phyloP scores from a whole-genome alignment of 2,329 filamentous ascomycete species.

The Exophiala oligosperma region DNA sequence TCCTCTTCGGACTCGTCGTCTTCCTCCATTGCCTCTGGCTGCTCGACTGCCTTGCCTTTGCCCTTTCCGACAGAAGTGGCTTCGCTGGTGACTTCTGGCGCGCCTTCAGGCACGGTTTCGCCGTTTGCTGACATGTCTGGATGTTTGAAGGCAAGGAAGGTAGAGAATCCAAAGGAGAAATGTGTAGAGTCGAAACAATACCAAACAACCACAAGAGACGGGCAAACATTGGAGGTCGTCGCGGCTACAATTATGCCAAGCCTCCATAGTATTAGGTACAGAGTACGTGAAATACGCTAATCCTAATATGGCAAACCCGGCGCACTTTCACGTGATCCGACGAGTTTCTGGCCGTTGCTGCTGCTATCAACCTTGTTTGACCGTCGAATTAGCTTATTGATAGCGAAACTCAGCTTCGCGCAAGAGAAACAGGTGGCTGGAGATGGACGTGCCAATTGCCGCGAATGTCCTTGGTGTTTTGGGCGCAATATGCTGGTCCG shows the following conservation, averaged over 20 bases:
- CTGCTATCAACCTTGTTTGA: neutral
- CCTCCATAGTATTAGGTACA: too few species aligned
- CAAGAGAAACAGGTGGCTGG: neutral
- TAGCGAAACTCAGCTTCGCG: neutral
- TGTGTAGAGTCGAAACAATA: neutral
- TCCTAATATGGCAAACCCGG: too few species aligned
- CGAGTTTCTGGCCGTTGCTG: too few species aligned
- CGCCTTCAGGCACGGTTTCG: conserved; percentile 21
- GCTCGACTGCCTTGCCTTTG: conserved; percentile 76
- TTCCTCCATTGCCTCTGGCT: conserved; percentile 60
- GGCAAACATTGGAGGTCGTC: neutral
- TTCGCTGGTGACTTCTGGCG: conserved; percentile 34
- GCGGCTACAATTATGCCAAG: neutral
- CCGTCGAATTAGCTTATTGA: neutral
- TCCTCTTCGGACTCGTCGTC: conserved; percentile 73
- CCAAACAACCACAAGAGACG: neutral
- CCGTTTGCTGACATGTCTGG: conserved; percentile 30
- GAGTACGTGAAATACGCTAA: too few species aligned
- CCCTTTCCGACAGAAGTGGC: conserved; percentile 57
- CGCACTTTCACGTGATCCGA: too few species aligned
- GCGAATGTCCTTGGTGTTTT: conserved; percentile 61
- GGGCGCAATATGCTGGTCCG: conserved; percentile 66
- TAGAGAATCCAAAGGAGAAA: too few species aligned
- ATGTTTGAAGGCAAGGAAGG: neutral
- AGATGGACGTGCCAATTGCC: conserved; percentile 56